Base-by-base conservation (phyloP, 1,139 yeast genomes). In the Sugiyamaella novakii region DNA sequence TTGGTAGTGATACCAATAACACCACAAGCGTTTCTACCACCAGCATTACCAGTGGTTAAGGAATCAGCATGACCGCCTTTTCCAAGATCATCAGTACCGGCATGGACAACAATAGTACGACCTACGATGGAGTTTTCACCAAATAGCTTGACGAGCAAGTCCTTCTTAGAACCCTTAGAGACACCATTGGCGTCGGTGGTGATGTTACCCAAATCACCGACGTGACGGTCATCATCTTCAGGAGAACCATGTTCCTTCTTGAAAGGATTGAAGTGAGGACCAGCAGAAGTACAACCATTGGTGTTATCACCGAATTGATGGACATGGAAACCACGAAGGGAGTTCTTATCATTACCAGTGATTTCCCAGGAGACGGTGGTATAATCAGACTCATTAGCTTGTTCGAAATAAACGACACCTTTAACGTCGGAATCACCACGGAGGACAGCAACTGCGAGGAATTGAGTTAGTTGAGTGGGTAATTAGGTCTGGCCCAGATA, bases 11-110 rank as follows among this genome's bases (percentile, higher is more conserved):
- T 39, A 44, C 98, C 98, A 76, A 92, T 91, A 68, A 92, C 98
- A 78, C 98, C 98, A 77, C 98, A 92, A 59, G 98, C 98, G 60
- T 95, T 91, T 82, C 98, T 88, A 63, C 86, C 92, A 70, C 98
- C 98, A 55, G 98, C 98, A 69, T 92, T 91, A 75, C 98, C 98
- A 60, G 98, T 92, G 77, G 87, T 88, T 76, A 86, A 79, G 56
- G 97, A 88, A 73, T 91, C 97, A 57, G 87, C 85, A 69, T 84
- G 83, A 53, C 92, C 96, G 71, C 98, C 97, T 78, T 87, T 84
- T 68, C 98, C 98, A 69, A 88, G 84, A 70, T 92, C 98, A 69
- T 92, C 98, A 62, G 81, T 77, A 65, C 98, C 98, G 56, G 81
- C 89, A 75, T 92, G 98, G 58, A 92, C 84, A 63, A 92, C 98